Base-by-base conservation (phyloP, 1,139 yeast genomes). In the Geotrichum bryndzae region DNA sequence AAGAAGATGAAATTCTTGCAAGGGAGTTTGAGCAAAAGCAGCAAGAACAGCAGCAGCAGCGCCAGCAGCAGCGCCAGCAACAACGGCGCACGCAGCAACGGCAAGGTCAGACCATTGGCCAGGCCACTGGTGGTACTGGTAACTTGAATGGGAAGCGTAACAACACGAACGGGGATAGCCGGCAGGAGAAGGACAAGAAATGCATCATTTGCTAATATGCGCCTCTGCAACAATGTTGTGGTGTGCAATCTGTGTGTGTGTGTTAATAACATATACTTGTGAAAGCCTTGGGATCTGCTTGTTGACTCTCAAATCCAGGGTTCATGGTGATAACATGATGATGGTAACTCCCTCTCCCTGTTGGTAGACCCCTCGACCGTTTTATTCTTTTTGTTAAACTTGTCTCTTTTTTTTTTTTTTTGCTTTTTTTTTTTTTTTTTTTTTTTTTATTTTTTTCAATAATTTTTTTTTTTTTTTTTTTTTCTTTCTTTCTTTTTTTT, bases 1-100 rank as follows among this genome's bases (percentile, higher is more conserved):
- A 84, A 64, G 92, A 86, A 65, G 92, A 87, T 69, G 80, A 76
- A 48, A 74, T 70, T 56, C 72, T 81, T 60, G 91, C 92, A 0
- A 73, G 75, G 60, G 70, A 73, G 11, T 70, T 85, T 65, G 54
- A 33, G 27, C 60, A 55, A 45, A 61, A 38, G 18, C 55, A 38
- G 53, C 55, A 52, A 13, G 33, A 29, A 7, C 52, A 45, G 10
- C 58, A 56, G 15, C 45, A 55, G 22, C 46, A 53, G 53, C 53
- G 35, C 22, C 53, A 31, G 56, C 62, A 23, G 59, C 63, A 58
- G 53, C 60, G 63, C 33, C 38, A 57, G 35, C 50, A 56, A 45
- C 60, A 18, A 18, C 18, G 18, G 18, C 18, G 18, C 18, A 18
- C 18, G 18, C 18, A 18, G 18, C 18, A 54, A 11, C 57, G 50